These are phyloP conservation scores for Mallotus japonicus DNA, from an alignment of 441 rosid species.

Conservation along the genomic window DNA sequence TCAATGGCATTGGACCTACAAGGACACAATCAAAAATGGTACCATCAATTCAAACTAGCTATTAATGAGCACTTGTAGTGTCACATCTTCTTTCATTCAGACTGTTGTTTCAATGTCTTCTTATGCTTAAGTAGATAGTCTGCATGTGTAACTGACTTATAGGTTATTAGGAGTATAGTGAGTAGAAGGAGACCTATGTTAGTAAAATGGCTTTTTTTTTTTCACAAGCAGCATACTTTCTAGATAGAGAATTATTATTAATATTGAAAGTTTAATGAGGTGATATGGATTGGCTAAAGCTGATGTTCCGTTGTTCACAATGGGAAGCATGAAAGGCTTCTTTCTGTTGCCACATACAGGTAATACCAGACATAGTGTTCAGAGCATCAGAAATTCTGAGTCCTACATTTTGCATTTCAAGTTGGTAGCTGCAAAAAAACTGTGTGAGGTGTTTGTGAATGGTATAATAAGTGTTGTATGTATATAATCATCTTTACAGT, in stretches of 20 bases:
- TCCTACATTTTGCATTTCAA: not conserved
- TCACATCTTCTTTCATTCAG: conserved; percentile 5
- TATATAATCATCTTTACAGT: conserved; percentile 4
- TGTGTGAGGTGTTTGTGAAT: not conserved
- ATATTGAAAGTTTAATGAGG: not conserved
- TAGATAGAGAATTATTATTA: not conserved
- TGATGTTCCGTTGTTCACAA: conserved; percentile 4
- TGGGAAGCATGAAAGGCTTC: conserved; percentile 5
- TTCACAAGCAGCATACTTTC: not conserved
- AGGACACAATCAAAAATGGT: conserved; percentile 96
- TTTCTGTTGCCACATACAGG: not conserved
- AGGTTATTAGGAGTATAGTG: not conserved
- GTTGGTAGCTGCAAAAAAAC: conserved; percentile 1
- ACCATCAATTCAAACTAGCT: conserved; percentile 18
- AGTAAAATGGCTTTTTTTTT: not conserved
- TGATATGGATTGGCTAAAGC: not conserved
- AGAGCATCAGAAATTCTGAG: conserved; percentile 4
- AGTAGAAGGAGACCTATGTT: not conserved
- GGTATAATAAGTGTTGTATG: not conserved
- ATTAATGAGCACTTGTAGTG: not conserved
- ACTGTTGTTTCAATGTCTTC: conserved; percentile 4
- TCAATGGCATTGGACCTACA: conserved; percentile 83
- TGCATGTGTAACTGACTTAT: not conserved
- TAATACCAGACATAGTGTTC: not conserved
- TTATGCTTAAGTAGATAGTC: conserved; percentile 9